Base-by-base conservation (phyloP, 164 flowering plant genomes). In the Vitis labrusca region DNA sequence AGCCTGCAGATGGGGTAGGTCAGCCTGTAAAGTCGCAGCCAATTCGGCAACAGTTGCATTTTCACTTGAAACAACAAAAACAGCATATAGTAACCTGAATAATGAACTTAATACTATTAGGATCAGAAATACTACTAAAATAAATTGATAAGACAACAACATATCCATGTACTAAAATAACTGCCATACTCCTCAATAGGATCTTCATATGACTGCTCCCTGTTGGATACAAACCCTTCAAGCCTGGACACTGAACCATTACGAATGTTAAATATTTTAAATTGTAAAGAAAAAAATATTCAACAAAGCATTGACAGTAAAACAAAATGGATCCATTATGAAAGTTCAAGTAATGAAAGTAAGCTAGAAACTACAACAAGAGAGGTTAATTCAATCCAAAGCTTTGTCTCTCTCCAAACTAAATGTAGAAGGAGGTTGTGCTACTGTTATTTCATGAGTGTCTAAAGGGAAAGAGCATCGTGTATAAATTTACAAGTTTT, bases 131-230 rank as follows among this genome's bases (percentile, higher is more conserved):
- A 10, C 3, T 0, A 19, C 1, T 8, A 50, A 58, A n/a, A n/a
- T 56, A 55, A 8, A n/a, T 48, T 56, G 9, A 54, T 59, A 58
- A 17, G 61, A 57, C 10, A 32, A 62, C n/a, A 16, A 48, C 30
- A 49, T 6, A 56, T 64, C 29, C 17, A 65, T 55, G 16, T 17
- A 44, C 3, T 12, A 32, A 32, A 29, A 65, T 14, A 65, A 69
- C 11, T 59, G 49, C 70, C 97, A 85, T 91, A 95, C 99, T 95
- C 99, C 80, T 95, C 99, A 72, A 90, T 95, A 44, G 99, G 99
- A 78, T 95, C 99, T 87, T 95, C 99, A 77, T 95, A 95, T 16
- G 94, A 89, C 85, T 95, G 99, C 81, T 95, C 99, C 75, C 98
- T 85, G 83, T 95, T 95, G 63, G 99, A 95, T 74, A 95, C 90